These are phyloP conservation scores for Russula compacta DNA, from an alignment of 768 basidiomycete genomes.

Conservation along the genomic window DNA sequence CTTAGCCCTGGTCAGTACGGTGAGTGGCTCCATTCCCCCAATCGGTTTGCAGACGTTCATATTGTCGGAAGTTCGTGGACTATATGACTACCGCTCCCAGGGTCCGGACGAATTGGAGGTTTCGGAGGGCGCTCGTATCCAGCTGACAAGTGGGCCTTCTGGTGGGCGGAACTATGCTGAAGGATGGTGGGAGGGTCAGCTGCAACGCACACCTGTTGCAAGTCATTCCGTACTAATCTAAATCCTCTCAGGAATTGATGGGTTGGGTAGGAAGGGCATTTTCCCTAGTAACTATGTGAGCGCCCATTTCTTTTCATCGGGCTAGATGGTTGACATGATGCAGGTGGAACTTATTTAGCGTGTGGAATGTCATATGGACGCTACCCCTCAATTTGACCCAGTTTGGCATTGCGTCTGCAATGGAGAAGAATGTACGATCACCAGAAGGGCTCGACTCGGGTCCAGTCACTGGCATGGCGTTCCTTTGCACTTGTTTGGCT, in stretches of 20 bases:
- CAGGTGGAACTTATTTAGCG: constrained; percentile 40
- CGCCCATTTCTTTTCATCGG: constrained; percentile 21
- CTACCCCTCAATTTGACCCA: constrained; percentile 25
- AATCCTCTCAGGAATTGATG: constrained; percentile 44
- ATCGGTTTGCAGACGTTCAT: constrained; percentile 7
- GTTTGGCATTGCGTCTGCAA: constrained; percentile 12
- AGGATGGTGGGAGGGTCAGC: constrained; percentile 82
- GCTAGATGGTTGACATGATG: constrained; percentile 11
- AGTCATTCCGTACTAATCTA: constrained; percentile 19
- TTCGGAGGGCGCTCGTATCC: constrained; percentile 49
- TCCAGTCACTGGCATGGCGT: neutral
- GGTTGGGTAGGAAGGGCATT: constrained; percentile 58
- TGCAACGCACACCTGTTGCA: constrained; percentile 17
- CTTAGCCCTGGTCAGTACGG: constrained; percentile 42
- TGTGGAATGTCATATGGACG: constrained; percentile 9
- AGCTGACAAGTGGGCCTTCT: constrained; percentile 50
- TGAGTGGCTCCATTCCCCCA: constrained; percentile 26
- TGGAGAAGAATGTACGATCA: constrained; percentile 1
- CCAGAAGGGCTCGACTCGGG: neutral
- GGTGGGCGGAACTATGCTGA: constrained; percentile 63
- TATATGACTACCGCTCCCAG: constrained; percentile 71
- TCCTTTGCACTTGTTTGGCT: constrained; percentile 6
- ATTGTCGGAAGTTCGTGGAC: constrained; percentile 51
- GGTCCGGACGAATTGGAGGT: constrained; percentile 64
- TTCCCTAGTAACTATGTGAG: constrained; percentile 87